phyloP scores from a whole-genome alignment of 2,329 filamentous ascomycete species.

The Colletotrichum simmondsii region DNA sequence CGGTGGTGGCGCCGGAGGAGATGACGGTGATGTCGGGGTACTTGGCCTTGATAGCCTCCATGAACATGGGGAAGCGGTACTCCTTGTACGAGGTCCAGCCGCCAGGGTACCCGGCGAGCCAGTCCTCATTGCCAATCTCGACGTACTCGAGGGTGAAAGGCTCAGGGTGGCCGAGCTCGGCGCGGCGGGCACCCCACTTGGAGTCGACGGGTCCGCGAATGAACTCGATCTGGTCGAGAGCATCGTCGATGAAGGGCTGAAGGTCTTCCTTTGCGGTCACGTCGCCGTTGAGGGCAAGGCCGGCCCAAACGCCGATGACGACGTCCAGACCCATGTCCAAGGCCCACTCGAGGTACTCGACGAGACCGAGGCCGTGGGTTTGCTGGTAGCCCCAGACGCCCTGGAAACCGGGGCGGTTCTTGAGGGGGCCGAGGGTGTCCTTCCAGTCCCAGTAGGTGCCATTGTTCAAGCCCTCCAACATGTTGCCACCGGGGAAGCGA shows the following conservation, averaged over 20 bases:
- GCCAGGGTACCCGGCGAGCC: slow-evolving; percentile 60
- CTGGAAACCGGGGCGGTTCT: slow-evolving; percentile 64
- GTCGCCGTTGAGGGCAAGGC: slow-evolving; percentile 65
- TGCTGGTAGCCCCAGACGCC: slow-evolving; percentile 70
- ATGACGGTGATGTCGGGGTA: slow-evolving; percentile 70
- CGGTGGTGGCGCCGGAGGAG: slow-evolving; percentile 57
- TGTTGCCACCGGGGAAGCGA: slow-evolving; percentile 74
- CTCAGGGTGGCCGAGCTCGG: slow-evolving; percentile 68
- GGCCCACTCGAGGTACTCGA: slow-evolving; percentile 72
- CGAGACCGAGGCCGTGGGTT: slow-evolving; percentile 69
- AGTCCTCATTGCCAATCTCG: slow-evolving; percentile 77
- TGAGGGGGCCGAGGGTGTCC: slow-evolving; percentile 63
- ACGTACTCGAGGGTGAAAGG: slow-evolving; percentile 71
- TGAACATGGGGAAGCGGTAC: slow-evolving; percentile 68
- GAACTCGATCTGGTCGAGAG: slow-evolving; percentile 73
- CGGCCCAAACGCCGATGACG: slow-evolving; percentile 69
- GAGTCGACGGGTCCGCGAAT: slow-evolving; percentile 64
- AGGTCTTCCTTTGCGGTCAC: slow-evolving; percentile 63
- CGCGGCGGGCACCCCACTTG: slow-evolving; percentile 67
- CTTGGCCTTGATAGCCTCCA: slow-evolving; percentile 65
- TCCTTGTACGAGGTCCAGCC: slow-evolving; percentile 61
- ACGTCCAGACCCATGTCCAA: slow-evolving; percentile 68
- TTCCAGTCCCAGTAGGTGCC: slow-evolving; percentile 62
- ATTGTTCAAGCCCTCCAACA: slow-evolving; percentile 61
- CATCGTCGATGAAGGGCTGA: slow-evolving; percentile 66